phyloP scores from a whole-genome alignment of 352 stramenopile species.

The Globisporangium barbulae region DNA sequence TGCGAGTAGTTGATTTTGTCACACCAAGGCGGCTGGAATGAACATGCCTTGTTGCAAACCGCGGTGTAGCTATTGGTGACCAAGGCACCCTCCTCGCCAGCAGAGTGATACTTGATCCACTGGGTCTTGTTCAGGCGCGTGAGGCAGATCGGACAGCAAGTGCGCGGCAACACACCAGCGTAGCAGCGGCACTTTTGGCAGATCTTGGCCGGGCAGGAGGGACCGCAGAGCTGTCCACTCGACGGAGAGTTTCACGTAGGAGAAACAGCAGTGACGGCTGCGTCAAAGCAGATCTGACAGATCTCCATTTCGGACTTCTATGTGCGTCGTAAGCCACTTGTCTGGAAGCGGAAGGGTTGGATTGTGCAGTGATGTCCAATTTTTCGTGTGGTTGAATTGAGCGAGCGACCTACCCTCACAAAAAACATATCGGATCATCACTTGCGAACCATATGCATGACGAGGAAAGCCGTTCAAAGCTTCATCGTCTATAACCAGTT shows the following conservation, averaged over 20 bases:
- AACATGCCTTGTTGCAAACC: slow-evolving; percentile 23
- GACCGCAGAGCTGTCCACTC: slow-evolving; percentile 27
- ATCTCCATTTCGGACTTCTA: slow-evolving; percentile 3
- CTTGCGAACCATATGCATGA: no score
- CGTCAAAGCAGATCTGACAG: slow-evolving; percentile 47
- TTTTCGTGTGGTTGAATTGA: no score
- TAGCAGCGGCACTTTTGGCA: slow-evolving; percentile 35
- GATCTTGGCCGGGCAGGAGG: slow-evolving; percentile 25
- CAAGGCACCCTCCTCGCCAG: no score
- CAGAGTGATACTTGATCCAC: slow-evolving; percentile 11
- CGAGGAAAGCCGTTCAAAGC: no score
- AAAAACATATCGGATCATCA: no score
- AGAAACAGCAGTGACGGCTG: background rate
- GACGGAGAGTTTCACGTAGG: no score
- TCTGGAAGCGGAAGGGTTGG: background rate
- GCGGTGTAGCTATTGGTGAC: slow-evolving; percentile 13
- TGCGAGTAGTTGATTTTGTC: slow-evolving; percentile 29
- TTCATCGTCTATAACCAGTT: no score
- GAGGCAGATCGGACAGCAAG: slow-evolving; percentile 43
- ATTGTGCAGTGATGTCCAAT: no score
- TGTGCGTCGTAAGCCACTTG: no score
- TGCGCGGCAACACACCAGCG: slow-evolving; percentile 32
- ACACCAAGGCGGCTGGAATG: slow-evolving; percentile 26
- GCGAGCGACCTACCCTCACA: no score
- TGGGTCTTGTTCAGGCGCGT: slow-evolving; percentile 25